Base-by-base conservation (phyloP, 148 eudicot genomes). In the Vaccinium macrocarpon region DNA sequence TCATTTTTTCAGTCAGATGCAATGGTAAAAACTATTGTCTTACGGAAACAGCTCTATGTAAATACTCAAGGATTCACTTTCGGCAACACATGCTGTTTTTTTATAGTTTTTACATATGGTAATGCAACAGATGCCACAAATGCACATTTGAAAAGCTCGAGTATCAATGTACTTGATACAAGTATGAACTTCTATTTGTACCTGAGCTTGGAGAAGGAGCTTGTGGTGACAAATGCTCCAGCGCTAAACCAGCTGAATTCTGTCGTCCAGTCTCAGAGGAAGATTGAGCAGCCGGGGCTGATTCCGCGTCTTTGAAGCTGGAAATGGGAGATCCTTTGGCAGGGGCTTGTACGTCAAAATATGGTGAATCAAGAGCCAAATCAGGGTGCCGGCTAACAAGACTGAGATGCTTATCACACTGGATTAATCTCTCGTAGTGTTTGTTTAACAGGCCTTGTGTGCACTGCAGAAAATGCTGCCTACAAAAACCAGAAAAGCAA, bases 341-440 rank as follows among this genome's bases (percentile, higher is more conserved):
- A 78, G 89, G 82, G 87, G 86, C 78, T 84, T 84, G 91, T 77
- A 90, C 61, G 29, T 86, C 95, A 79, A 95, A 96, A 85, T 84
- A 91, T 71, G 93, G 94, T 52, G 94, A 88, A 79, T 90, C 93
- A 86, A 92, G 50, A 86, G 35, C 80, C 66, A 86, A 86, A 70
- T 91, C 93, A 66, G 92, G 92, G 55, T 92, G 98, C 85, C 72
- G 90, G 88, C 96, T 93, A 83, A 97, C 87, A 72, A 86, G 87
- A 84, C 86, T 90, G 83, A 95, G 98, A 57, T 92, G 98, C 84
- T 57, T 76, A 86, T 97, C 98, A 87, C 93, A 93, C 87, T 95
- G 96, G 84, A 97, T 87, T 79, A 97, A 84, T 90, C 93, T 97
- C 87, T 94, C 98, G 86, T 93, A 95, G 82, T 97, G 96, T 89